Conservation (phyloP, 2,329 filamentous ascomycete genomes). For the Pseudogymnoascus pannorum region DNA sequence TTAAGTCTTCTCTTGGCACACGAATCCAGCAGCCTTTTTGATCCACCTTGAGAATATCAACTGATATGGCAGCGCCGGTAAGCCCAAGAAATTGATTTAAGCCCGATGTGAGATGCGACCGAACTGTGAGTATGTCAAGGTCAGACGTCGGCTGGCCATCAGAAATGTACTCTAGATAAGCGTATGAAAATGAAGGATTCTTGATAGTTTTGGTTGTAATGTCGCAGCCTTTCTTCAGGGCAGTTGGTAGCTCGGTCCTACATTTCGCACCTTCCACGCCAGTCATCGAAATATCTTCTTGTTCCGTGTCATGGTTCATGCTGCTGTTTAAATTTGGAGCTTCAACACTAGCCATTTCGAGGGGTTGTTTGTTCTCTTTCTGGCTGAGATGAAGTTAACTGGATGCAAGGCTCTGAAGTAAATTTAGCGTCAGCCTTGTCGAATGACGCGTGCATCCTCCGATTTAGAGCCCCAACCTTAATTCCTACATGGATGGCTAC, state of each 20-base stretch:
- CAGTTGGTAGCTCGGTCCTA: neutral
- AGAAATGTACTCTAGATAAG: slow-evolving; percentile 36
- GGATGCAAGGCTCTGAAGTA: neutral
- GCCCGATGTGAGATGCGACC: slow-evolving; percentile 55
- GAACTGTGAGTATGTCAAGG: slow-evolving; percentile 56
- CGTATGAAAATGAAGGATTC: slow-evolving; percentile 48
- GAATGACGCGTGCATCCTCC: neutral
- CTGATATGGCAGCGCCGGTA: slow-evolving; percentile 56
- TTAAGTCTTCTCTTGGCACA: slow-evolving; percentile 53
- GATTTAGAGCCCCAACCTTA: slow-evolving; percentile 2
- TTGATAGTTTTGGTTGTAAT: slow-evolving; percentile 46
- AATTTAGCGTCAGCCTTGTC: slow-evolving; percentile 12
- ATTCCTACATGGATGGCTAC: neutral
- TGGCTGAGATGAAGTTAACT: neutral
- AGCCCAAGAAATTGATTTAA: slow-evolving; percentile 63
- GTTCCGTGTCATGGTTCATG: neutral
- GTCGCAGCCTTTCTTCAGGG: slow-evolving; percentile 31
- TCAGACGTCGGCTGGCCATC: slow-evolving; percentile 11
- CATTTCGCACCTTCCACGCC: neutral
- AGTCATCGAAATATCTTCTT: slow-evolving; percentile 1
- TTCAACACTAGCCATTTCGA: neutral
- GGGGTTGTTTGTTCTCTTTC: neutral
- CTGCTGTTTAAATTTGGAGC: neutral
- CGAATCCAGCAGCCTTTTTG: slow-evolving; percentile 55
- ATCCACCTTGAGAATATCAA: slow-evolving; percentile 62